Evolutionary conservation across 306 rosid species (phyloP).

Genomic region (Pyrus communis): DNA sequence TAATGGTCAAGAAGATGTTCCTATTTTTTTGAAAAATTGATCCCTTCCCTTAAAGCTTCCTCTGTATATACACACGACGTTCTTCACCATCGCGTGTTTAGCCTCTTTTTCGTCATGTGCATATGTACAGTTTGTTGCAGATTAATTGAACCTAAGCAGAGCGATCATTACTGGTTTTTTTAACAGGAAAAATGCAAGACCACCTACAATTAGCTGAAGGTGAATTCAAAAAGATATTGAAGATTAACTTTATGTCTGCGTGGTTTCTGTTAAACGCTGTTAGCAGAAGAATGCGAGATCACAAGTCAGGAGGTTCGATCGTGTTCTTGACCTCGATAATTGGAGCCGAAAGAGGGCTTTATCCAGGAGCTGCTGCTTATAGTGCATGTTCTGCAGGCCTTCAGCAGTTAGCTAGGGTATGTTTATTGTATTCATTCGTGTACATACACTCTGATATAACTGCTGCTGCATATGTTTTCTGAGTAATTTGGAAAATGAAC

Average conservation of each 20-base stretch:
- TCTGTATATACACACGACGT: not conserved
- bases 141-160: not conserved
- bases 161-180: slow-evolving; percentile 10
- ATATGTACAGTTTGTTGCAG: not conserved
- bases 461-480: not conserved
- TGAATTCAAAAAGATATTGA: slow-evolving; percentile 56
- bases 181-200: slow-evolving; percentile 60
- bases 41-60: too few relatives aligned
- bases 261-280: slow-evolving; percentile 74
- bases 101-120: not conserved
- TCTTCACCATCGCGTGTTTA: not conserved
- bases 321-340: slow-evolving; percentile 49
- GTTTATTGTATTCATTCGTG: not conserved
- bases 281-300: slow-evolving; percentile 61
- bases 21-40: too few relatives aligned
- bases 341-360: slow-evolving; percentile 72
- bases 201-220: slow-evolving; percentile 44
- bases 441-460: not conserved
- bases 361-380: slow-evolving; percentile 70
- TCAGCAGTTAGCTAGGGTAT: slow-evolving; percentile 77
- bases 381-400: slow-evolving; percentile 60
- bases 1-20: too few relatives aligned
- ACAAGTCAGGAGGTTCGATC: slow-evolving; percentile 71
- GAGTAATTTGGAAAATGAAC: not conserved
- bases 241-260: slow-evolving; percentile 60